A percentile compares a stretch with the other conserved stretches of the same genome.
phyloP scores from a whole-genome alignment of 2,329 filamentous ascomycete species.

The Nigrospora osmanthi region DNA sequence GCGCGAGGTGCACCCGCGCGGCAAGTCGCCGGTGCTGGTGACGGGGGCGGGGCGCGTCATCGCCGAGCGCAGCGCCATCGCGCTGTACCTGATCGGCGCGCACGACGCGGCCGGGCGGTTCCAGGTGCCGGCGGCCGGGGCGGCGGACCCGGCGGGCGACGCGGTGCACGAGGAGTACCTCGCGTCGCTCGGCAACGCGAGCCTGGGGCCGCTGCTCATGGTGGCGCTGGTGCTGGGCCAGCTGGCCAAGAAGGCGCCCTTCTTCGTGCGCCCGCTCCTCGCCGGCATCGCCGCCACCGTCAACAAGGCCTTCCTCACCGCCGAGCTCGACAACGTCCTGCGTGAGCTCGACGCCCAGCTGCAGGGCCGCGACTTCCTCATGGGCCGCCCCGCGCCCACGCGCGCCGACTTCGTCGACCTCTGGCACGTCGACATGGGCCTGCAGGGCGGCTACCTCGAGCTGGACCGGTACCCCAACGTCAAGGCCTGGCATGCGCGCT shows the following conservation, averaged over 20 bases:
- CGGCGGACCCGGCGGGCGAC: slow-evolving; percentile 2
- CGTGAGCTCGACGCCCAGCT: slow-evolving; percentile 5
- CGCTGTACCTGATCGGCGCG: slow-evolving; percentile 9
- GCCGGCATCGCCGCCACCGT: slow-evolving; percentile 1
- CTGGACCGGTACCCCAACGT: slow-evolving; percentile 6
- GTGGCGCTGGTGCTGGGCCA: slow-evolving; percentile 5
- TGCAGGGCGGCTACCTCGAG: slow-evolving; percentile 6
- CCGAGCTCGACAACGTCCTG: slow-evolving; percentile 5
- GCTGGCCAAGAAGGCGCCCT: slow-evolving; percentile 5
- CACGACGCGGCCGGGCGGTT: slow-evolving; percentile 9
- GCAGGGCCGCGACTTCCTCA: slow-evolving; percentile 6
- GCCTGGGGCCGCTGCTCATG: slow-evolving; percentile 4
- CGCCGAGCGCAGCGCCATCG: slow-evolving; percentile 11
- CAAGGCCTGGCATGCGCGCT: slow-evolving; percentile 6
- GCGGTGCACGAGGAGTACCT: slow-evolving; percentile 9
- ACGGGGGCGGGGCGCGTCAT: slow-evolving; percentile 9
- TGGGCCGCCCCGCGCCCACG: slow-evolving; percentile 9
- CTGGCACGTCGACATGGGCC: slow-evolving; percentile 9
- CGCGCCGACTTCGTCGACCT: slow-evolving; percentile 8
- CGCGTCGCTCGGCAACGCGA: slow-evolving; percentile 8
- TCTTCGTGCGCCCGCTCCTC: slow-evolving; percentile 5
- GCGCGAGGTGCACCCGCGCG: slow-evolving; percentile 7
- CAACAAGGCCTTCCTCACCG: slow-evolving; percentile 7
- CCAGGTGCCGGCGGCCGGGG: background rate
- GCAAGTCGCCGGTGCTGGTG: slow-evolving; percentile 11